These are phyloP conservation scores for Elongisporangium undulatum DNA, from an alignment of 352 stramenopile species.

Conservation along the genomic window DNA sequence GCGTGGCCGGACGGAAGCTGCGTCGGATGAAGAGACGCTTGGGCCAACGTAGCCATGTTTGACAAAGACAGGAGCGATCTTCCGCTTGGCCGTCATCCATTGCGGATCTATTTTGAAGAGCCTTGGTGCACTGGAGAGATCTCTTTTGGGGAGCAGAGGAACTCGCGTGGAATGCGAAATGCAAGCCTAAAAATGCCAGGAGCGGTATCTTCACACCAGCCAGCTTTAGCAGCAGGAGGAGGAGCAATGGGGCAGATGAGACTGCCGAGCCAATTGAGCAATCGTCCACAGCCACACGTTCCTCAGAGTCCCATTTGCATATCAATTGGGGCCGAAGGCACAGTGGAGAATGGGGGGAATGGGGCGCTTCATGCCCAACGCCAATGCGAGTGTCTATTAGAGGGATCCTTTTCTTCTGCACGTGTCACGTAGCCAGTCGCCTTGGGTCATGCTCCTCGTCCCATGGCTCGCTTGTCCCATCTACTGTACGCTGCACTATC, in stretches of 20 bases:
- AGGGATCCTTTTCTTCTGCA: no score
- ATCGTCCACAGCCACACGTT: neutral
- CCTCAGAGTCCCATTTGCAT: neutral
- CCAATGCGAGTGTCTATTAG: neutral
- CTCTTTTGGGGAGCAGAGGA: neutral
- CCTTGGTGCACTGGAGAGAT: neutral
- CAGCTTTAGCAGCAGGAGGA: neutral
- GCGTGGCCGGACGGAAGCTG: neutral
- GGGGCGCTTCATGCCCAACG: no score
- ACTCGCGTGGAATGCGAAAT: neutral
- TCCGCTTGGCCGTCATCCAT: neutral
- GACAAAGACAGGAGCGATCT: neutral
- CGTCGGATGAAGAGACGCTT: neutral
- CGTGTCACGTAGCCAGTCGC: no score
- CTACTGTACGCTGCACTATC: neutral
- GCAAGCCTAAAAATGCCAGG: neutral
- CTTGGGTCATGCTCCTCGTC: neutral
- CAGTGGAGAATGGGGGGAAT: no score
- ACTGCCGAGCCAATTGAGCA: neutral
- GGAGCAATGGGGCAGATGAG: neutral
- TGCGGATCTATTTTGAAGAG: neutral
- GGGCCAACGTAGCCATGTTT: neutral
- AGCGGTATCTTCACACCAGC: neutral
- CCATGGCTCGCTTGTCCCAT: neutral
- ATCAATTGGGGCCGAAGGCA: neutral